Base-by-base conservation (phyloP, 352 stramenopile genomes). In the Globisporangium splendens region DNA sequence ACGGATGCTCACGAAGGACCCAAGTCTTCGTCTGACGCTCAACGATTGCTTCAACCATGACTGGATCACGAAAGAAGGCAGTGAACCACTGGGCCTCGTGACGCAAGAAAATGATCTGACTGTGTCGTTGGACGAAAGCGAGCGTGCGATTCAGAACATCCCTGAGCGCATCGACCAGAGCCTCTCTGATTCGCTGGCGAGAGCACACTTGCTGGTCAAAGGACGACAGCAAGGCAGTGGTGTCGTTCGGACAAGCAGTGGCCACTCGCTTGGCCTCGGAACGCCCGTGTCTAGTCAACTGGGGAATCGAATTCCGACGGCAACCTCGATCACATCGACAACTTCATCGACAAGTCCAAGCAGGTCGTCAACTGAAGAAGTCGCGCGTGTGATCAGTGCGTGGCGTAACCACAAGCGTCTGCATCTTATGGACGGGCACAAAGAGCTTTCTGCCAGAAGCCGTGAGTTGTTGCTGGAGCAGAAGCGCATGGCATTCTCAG, bases 61-160 rank as follows among this genome's bases (percentile, higher is more conserved):
- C 53, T 97, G 91, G 91, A 86, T 91, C 54, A 97, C 91, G 10
- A 91, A 96, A n/a, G 91, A 97, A 70, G 91, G 91, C 15, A 95
- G 85, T 20, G 87, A 97, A n/a, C 85, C 87, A 13, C 74, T 94
- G 33, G 65, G 72, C 20, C 39, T 82, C 14, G 72, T 68, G 12
- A 72, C 52, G 7, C 59, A 77, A 31, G 72, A 86, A 46, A 79
- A 89, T 46, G 69, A 86, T 46, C 59, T 93, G 31, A 93, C 83
- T 3, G 83, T 96, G 11, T 92, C 83, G 12, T 64, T 89, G 47
- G 86, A 93, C 61, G 86, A 95, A 59, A 93, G 78, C 51, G 84
- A 95, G 61, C 69, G 78, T 31, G 86, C 86, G 31, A 95, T 95
- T 61, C 73, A 91, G 53, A 93, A 93, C 55, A 95, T 95, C 38